A percentile compares a stretch with the other conserved stretches of the same genome.
Evolutionary conservation across 495 filamentous ascomycete genomes (phyloP).

Genomic region (Viridothelium virens): DNA sequence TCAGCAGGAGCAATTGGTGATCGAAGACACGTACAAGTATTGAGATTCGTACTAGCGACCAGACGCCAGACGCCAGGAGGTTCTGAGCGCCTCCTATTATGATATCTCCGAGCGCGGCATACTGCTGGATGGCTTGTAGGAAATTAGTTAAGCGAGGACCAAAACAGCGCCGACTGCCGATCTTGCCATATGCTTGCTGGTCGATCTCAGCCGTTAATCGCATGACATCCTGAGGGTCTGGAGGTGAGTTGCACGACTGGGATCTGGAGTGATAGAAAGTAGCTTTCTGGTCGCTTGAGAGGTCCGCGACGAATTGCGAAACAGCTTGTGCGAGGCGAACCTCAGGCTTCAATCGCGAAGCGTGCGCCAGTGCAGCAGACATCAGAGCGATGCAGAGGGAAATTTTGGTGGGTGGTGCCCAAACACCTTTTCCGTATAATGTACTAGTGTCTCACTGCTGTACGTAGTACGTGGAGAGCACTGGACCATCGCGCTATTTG

Average conservation of each 20-base stretch:
- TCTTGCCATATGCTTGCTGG: slow-evolving; percentile 15
- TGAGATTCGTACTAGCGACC: slow-evolving; percentile 38
- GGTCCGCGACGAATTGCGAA: slow-evolving; percentile 37
- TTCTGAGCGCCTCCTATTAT: slow-evolving; percentile 41
- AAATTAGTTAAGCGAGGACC: slow-evolving; percentile 40
- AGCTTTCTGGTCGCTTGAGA: slow-evolving; percentile 36
- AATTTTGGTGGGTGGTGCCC: too few relatives aligned
- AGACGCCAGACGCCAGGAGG: slow-evolving; percentile 41
- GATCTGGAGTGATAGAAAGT: slow-evolving; percentile 26
- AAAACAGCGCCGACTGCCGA: slow-evolving; percentile 32
- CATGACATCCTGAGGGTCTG: slow-evolving; percentile 15
- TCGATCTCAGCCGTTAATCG: slow-evolving; percentile 1
- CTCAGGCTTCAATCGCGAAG: slow-evolving; percentile 35
- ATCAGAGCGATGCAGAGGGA: slow-evolving; percentile 19
- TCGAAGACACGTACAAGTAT: slow-evolving; percentile 32
- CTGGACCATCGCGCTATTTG: too few relatives aligned
- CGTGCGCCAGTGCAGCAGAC: slow-evolving; percentile 46
- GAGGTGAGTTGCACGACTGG: slow-evolving; percentile 22
- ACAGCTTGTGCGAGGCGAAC: slow-evolving; percentile 36
- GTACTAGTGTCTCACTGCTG: too few relatives aligned
- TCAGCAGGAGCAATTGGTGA: slow-evolving; percentile 23
- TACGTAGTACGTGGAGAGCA: too few relatives aligned
- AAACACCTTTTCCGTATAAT: too few relatives aligned
- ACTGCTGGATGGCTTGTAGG: slow-evolving; percentile 40
- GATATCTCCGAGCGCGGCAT: slow-evolving; percentile 39